Conservation (phyloP, 805 yeast genomes). For the Candida glaebosa region DNA sequence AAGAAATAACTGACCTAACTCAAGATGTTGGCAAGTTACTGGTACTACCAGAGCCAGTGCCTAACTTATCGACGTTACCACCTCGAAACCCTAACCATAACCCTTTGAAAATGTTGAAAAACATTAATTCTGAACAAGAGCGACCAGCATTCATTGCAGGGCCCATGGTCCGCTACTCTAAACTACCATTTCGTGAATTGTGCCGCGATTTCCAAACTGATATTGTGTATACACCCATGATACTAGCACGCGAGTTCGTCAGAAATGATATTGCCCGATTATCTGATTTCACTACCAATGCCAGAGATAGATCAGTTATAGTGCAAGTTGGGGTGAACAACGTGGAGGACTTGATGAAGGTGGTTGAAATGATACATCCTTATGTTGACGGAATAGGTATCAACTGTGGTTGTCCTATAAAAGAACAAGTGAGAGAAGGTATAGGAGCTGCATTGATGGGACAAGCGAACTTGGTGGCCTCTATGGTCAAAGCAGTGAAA, state of each 20-base stretch:
- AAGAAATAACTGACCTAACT: background rate
- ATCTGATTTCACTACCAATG: constrained; percentile 82
- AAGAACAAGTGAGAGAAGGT: constrained; percentile 92
- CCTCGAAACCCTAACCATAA: constrained; percentile 22
- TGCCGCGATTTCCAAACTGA: constrained; percentile 69
- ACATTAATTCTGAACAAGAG: constrained; percentile 18
- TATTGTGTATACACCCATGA: constrained; percentile 94
- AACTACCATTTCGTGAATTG: constrained; percentile 83
- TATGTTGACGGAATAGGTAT: constrained; percentile 91
- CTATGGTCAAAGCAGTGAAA: constrained; percentile 83
- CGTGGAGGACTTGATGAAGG: constrained; percentile 72
- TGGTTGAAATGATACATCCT: constrained; percentile 86
- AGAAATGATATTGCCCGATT: constrained; percentile 76
- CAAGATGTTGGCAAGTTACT: background rate
- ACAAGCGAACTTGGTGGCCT: constrained; percentile 72
- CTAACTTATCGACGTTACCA: constrained; percentile 5
- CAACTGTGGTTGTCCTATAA: constrained; percentile 97
- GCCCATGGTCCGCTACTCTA: constrained; percentile 97
- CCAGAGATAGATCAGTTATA: constrained; percentile 63
- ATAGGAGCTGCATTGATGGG: constrained; percentile 95
- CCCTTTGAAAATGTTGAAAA: constrained; percentile 33
- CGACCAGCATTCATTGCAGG: constrained; percentile 53
- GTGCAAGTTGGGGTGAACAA: constrained; percentile 92
- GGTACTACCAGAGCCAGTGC: background rate
- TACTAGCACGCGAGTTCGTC: constrained; percentile 90